Percentiles rank a stretch among this genome's conserved stretches.
Evolutionary conservation across 257 asterid genomes (phyloP).

Genomic region (Petunia axillaris): DNA sequence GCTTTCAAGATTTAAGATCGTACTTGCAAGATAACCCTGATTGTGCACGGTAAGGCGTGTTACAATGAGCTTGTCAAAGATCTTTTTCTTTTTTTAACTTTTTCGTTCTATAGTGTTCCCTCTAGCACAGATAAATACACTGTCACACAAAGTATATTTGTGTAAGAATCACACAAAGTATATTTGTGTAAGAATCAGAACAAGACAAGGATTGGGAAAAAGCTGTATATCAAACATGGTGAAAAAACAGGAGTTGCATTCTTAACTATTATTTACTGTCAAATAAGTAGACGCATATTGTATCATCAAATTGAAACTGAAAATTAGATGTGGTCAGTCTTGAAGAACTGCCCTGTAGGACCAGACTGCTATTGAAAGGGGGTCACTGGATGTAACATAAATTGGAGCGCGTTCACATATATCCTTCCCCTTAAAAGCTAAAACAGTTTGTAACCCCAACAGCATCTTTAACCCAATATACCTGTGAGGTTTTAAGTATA

Average conservation of each 20-base stretch:
- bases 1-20: slow-evolving; percentile 69
- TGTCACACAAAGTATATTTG: neutral
- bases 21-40: slow-evolving; percentile 78
- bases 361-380: slow-evolving; percentile 2
- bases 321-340: neutral
- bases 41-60: slow-evolving; percentile 62
- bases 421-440: neutral
- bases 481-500: neutral
- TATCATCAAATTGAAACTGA: slow-evolving; percentile 8
- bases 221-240: slow-evolving; percentile 4
- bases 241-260: neutral
- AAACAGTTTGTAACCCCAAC: neutral
- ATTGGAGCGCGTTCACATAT: neutral
- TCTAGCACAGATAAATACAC: neutral
- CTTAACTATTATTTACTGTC: neutral
- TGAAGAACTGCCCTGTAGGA: neutral
- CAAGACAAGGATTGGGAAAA: neutral
- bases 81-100: neutral
- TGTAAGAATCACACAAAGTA: slow-evolving; percentile 7
- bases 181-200: neutral
- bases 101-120: neutral
- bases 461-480: neutral
- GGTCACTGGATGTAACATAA: neutral
- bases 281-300: neutral
- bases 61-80: neutral